phyloP scores from a whole-genome alignment of 768 basidiomycete species.

The Auricularia cornea region DNA sequence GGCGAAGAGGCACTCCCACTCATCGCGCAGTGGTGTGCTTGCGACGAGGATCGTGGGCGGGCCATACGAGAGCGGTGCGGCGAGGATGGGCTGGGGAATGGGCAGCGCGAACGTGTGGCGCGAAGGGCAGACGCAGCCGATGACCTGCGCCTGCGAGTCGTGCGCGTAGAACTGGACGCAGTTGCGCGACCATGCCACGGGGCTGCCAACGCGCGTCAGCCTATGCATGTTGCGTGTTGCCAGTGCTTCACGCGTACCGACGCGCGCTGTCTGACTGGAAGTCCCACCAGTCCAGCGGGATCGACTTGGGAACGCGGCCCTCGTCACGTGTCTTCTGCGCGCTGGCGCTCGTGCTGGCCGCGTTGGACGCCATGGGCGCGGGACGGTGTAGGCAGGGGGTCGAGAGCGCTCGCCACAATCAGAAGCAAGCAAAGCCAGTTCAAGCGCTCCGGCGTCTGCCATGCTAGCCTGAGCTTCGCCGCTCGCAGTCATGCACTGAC shows the following conservation, averaged over 20 bases:
- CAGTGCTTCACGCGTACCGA: no score
- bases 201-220: not conserved
- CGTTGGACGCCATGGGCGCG: no score
- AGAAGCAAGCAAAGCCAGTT: no score
- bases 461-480: no score
- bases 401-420: no score
- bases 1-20: not conserved
- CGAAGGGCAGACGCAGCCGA: not conserved
- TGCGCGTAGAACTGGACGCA: not conserved
- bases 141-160: not conserved
- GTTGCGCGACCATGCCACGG: not conserved
- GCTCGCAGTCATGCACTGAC: no score
- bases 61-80: not conserved
- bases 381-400: no score
- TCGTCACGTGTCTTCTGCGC: no score
- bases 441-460: no score
- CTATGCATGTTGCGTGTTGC: not conserved
- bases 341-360: no score
- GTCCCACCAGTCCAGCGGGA: not conserved
- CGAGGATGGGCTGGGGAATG: not conserved
- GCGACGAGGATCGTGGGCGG: not conserved
- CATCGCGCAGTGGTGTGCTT: not conserved
- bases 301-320: no score
- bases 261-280: not conserved
- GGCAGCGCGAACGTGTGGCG: not conserved